Evolutionary conservation across 2,329 filamentous ascomycete genomes (phyloP), one percentile per base, ranked within the genome.

Genomic region (Fusarium falciforme): DNA sequence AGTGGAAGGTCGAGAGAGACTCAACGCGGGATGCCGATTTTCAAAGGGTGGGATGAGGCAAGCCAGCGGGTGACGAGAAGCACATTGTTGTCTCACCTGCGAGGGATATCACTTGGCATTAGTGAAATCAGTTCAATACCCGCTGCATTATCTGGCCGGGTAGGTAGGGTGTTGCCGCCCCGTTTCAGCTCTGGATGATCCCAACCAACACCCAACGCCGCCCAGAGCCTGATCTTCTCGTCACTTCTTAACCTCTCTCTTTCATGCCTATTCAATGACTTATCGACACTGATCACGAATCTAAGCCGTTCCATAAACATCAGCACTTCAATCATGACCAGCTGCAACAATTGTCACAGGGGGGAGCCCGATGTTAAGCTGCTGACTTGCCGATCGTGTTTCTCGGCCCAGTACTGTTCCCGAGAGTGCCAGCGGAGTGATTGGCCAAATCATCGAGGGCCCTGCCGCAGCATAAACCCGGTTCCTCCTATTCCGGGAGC

Each of bases 401-500:
- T 87, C 76, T 83, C 84, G 0, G 81, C 82, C 0, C 79, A 73
- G 29, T 90, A 90, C 79, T 90, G 88, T 82, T 87, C 85, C 47
- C 81, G 81, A 27, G 83, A 85, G 38, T 90, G 88, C 79, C 85
- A 89, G 76, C 87, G 85, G 70, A 76, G 78, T 2, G 82, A 89
- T 75, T 90, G 85, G 86, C 86, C 87, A 71, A 29, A 17, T 4
- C 87, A 90, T 78, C 87, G 87, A 74, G 83, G 83, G 67, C 69
- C 77, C 10, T 89, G 87, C 78, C 76, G 72, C 54, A 80, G 14
- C 6, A 36, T 2, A 36, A 36, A 36, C 33, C 33, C 77, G 68
- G 9, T 9, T 36, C 16, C 16, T n/a, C 16, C 36, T 38, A 38
- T n/a, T 9, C 16, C 36, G 4, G 9, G 7, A n/a, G 36, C 4